Conservation (phyloP, 805 yeast species). For the Kluyveromyces siamensis region DNA sequence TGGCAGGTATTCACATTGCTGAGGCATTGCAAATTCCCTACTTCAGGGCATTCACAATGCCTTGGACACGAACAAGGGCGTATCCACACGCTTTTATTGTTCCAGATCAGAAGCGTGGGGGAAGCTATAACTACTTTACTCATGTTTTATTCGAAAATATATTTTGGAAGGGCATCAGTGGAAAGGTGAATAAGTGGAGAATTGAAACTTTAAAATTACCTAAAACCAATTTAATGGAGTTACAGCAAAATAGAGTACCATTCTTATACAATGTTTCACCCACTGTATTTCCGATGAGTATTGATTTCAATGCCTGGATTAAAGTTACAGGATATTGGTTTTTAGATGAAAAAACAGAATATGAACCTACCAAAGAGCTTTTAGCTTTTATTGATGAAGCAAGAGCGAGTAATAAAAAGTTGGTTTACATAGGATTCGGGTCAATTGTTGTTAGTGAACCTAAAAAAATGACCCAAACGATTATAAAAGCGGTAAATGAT, state of each 20-base stretch:
- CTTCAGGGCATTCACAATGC: constrained; percentile 95
- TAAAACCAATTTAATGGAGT: constrained; percentile 55
- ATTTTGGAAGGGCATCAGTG: constrained; percentile 86
- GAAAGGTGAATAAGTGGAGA: constrained; percentile 86
- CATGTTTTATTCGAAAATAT: constrained; percentile 89
- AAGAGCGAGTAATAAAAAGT: constrained; percentile 45
- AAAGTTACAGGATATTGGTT: constrained; percentile 95
- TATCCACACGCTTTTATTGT: constrained; percentile 95
- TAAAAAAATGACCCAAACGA: constrained; percentile 62
- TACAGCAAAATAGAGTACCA: constrained; percentile 77
- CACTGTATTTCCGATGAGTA: constrained; percentile 80
- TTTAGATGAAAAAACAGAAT: constrained; percentile 53
- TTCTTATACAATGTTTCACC: constrained; percentile 87
- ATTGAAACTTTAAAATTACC: constrained; percentile 53
- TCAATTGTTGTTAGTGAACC: constrained; percentile 89
- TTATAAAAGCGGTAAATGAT: constrained; percentile 66
- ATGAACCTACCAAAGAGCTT: constrained; percentile 53
- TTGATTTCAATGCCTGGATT: constrained; percentile 94
- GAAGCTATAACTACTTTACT: constrained; percentile 84
- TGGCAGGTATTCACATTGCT: constrained; percentile 93
- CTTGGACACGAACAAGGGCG: constrained; percentile 93
- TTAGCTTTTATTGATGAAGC: constrained; percentile 56
- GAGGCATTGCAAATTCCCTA: constrained; percentile 87
- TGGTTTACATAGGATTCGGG: constrained; percentile 92
- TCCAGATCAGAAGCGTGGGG: constrained; percentile 89